Evolutionary conservation across 192 early-diverging fungal species (phyloP).

Genomic region (Backusella tarrabulga): DNA sequence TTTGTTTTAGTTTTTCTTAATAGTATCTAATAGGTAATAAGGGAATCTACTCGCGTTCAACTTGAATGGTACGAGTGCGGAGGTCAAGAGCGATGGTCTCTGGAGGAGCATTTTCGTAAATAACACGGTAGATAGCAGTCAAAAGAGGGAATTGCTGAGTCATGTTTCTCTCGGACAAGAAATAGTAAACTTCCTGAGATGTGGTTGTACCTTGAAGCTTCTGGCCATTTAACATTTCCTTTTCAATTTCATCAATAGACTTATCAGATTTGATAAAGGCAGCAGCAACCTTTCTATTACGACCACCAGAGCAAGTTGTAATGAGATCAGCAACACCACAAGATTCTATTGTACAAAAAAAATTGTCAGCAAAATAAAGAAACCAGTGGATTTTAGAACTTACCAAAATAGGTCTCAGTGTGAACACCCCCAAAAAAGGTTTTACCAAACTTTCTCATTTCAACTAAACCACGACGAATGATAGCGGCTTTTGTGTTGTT

Average conservation of each 20-base stretch:
- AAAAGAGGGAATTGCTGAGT: constrained; percentile 73
- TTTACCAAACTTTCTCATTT: constrained; percentile 90
- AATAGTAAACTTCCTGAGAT: constrained; percentile 79
- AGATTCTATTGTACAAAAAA: constrained; percentile 39
- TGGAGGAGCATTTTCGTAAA: constrained; percentile 73
- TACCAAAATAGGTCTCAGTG: constrained; percentile 92
- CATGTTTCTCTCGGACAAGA: constrained; percentile 48
- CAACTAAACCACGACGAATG: constrained; percentile 88
- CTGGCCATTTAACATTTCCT: constrained; percentile 93
- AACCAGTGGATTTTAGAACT: constrained; percentile 13
- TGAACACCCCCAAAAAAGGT: constrained; percentile 77
- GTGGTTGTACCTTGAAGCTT: constrained; percentile 96
- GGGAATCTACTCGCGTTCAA: background rate
- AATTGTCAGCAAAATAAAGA: constrained; percentile 41
- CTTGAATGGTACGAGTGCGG: background rate
- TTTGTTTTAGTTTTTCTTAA: background rate
- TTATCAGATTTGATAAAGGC: constrained; percentile 58
- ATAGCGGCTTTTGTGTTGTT: constrained; percentile 90
- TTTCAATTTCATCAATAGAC: constrained; percentile 84
- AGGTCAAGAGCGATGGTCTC: constrained; percentile 61
- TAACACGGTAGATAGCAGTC: constrained; percentile 85
- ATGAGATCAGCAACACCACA: constrained; percentile 97
- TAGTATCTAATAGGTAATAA: background rate
- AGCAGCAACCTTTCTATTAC: constrained; percentile 89
- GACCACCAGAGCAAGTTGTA: constrained; percentile 90